Conservation (phyloP, 2,329 filamentous ascomycete genomes). For the Ramichloridium luteum region DNA sequence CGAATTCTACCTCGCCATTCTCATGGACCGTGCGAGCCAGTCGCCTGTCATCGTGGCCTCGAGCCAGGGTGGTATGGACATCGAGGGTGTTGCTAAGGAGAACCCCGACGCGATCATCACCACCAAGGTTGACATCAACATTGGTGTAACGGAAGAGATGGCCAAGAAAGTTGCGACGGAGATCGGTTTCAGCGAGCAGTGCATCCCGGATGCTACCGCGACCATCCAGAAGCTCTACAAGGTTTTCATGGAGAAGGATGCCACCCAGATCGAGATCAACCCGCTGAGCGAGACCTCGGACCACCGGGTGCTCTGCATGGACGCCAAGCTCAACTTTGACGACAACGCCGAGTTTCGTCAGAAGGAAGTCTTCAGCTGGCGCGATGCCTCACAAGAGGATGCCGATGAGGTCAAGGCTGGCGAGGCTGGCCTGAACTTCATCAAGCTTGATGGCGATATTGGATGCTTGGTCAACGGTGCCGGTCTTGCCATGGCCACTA, state of each 20-base stretch:
- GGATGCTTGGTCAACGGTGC: slow-evolving; percentile 98
- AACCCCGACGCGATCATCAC: slow-evolving; percentile 91
- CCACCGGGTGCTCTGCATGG: slow-evolving; percentile 97
- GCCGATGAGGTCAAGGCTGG: slow-evolving; percentile 94
- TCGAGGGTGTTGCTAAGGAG: slow-evolving; percentile 97
- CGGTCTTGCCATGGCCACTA: slow-evolving; percentile 98
- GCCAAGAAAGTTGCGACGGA: slow-evolving; percentile 79
- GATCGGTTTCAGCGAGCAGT: slow-evolving; percentile 96
- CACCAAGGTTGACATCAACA: slow-evolving; percentile 85
- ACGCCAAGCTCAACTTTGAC: slow-evolving; percentile 97
- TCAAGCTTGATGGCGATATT: slow-evolving; percentile 99
- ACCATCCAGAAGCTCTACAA: slow-evolving; percentile 99
- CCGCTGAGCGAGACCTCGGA: slow-evolving; percentile 95
- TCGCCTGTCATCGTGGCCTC: slow-evolving; percentile 92
- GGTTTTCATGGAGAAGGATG: slow-evolving; percentile 96
- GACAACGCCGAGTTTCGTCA: slow-evolving; percentile 98
- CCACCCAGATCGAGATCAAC: slow-evolving; percentile 99
- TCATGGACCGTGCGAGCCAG: slow-evolving; percentile 93
- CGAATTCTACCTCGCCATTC: slow-evolving; percentile 96
- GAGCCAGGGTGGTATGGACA: slow-evolving; percentile 98
- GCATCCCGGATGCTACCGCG: slow-evolving; percentile 85
- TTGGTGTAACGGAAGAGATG: slow-evolving; percentile 89
- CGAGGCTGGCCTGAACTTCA: slow-evolving; percentile 92
- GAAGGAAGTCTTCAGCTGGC: slow-evolving; percentile 88
- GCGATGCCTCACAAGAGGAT: slow-evolving; percentile 92